phyloP scores from a whole-genome alignment of 2,329 filamentous ascomycete species.

The Cladosporium sp. region DNA sequence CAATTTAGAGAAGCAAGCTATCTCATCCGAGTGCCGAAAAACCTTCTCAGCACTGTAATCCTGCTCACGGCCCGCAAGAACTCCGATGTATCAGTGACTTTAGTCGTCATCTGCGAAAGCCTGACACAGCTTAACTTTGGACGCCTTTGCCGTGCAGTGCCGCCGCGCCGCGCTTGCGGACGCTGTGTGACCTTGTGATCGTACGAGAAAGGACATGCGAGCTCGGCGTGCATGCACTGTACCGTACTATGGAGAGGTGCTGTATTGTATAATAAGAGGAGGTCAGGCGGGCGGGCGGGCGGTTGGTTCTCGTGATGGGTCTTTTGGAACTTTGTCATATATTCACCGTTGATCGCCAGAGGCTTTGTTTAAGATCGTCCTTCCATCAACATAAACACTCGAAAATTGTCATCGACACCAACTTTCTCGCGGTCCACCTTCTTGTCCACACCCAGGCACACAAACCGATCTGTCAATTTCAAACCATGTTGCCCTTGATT shows the following conservation, averaged over 20 bases:
- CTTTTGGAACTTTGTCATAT: background rate
- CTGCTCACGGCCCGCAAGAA: background rate
- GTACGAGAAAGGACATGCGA: background rate
- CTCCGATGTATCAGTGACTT: background rate
- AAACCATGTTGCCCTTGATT: constrained; percentile 13
- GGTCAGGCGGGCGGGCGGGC: background rate
- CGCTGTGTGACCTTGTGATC: background rate
- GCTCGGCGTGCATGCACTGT: background rate
- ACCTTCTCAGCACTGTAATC: background rate
- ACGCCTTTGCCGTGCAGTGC: background rate
- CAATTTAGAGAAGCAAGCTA: background rate
- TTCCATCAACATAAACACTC: background rate
- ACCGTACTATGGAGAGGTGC: too few relatives aligned
- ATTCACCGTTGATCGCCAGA: background rate
- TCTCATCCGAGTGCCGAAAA: background rate
- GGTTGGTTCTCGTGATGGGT: background rate
- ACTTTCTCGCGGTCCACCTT: background rate
- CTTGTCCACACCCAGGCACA: background rate
- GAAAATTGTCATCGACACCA: background rate
- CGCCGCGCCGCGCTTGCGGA: background rate
- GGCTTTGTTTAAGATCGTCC: background rate
- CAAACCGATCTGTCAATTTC: background rate
- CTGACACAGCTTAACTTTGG: background rate
- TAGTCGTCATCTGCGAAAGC: background rate
- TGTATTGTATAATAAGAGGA: too few relatives aligned